Evolutionary conservation across 148 eudicot species (phyloP), one percentile per base, ranked within the genome.

Genomic region (Salicornia ramosissima): DNA sequence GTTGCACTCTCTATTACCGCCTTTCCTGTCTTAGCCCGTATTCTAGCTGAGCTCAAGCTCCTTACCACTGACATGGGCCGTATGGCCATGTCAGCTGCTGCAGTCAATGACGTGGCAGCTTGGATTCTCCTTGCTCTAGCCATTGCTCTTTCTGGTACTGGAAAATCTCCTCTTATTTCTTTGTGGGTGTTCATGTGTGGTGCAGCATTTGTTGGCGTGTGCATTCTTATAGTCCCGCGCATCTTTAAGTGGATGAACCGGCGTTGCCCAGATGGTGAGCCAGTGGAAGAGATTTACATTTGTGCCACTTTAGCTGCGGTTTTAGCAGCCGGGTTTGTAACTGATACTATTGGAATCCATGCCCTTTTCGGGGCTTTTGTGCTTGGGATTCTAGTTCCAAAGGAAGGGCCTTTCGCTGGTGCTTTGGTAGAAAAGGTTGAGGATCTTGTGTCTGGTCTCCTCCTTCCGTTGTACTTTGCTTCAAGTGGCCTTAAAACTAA

Each of bases 31-130:
- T 72, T 88, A 67, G 97, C 97, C 10, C 94, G 97, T 68, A 91
- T 91, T 45, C 73, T 91, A 31, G 97, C 94, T 2, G 97, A 91
- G 57, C 89, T 91, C 40, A 86, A 88, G 78, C 90, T 91, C 30
- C 76, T 91, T 43, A 91, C 97, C 18, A 91, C 97, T 5, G 94
- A 91, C 33, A 86, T 88, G 1, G 97, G 97, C 12, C 82, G 87
- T 26, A 80, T 86, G 83, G 94, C 97, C 63, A 86, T 91, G 97
- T 88, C 97, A 12, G 94, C 94, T 9, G 97, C 97, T 11, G 97
- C 94, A 0, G 97, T 91, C 43, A 91, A 91, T 14, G 97, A 91
- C 9, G 87, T 91, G 69, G 97, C 86, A 10, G 97, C 97, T 3
- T 90, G 97, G 94, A 85, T 90, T 62, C 84, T 90, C 26, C 91